Evolutionary conservation across 768 basidiomycete species (phyloP), one percentile per base, ranked within the genome.

Genomic region (Suillus clintonianus): DNA sequence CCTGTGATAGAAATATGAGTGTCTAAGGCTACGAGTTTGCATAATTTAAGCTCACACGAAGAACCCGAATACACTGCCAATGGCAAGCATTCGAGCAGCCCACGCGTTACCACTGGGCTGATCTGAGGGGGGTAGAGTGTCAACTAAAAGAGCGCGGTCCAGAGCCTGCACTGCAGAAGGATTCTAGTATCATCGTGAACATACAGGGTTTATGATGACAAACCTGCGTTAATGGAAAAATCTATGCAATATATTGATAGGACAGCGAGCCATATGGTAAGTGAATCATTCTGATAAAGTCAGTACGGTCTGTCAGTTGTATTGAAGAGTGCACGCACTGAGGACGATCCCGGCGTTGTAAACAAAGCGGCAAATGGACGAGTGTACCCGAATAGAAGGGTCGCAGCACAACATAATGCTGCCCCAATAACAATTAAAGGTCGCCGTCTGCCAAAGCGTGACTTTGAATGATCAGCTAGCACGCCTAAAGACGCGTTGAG

Each of bases 61-160:
- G 75, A 95, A 97, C 0, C 95, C 95, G 2, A 88, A 79, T 0
- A 97, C 89, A 61, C 91, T 88, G 13, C 96, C 96, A 32, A 95
- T 70, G 1, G 92, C 93, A 51, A 91, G 78, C 94, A 97, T 96
- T n/a, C 91, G 81, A 0, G 92, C 94, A 0, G 94, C 96, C 96
- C 96, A 99, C 0, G 96, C 96, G 71, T 96, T 97, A 1, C 92
- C 95, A 10, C 84, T 80, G 7, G 95, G 87, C 74, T 99, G 96
- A 30, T 86, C 80, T 1, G 83, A 72, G 0, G 90, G 79, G 0
- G 94, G 89, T 5, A 97, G 75, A 0, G 85, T 91, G 72, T 99
- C 96, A 0, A 99, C 93, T 9, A 98, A 80, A 11, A 97, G 83
- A 0, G 95, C 93, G 55, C 96, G 91, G 73, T 97, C 94, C 22